Evolutionary conservation across 1,284 basidiomycete species (phyloP), one percentile per base, ranked within the genome.

Genomic region (Paramarasmius palmivorus): DNA sequence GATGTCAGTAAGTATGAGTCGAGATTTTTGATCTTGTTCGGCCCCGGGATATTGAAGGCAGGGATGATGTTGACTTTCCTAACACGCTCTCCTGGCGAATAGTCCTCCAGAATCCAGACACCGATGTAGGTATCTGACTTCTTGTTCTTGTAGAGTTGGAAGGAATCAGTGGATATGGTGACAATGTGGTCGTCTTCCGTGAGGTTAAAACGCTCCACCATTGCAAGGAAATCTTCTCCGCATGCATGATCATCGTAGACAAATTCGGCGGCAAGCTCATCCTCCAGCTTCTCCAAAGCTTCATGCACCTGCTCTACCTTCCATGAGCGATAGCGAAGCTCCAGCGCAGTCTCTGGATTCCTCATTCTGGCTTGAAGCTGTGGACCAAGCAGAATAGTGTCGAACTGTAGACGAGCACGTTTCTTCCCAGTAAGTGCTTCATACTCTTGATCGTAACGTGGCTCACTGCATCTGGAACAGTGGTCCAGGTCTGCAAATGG

Each of bases 1-100:
- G 66, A 64, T 23, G 63, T 63, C 46, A 69, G 73, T 0, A 73
- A 46, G 57, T 72, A 76, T 1, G 70, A 73, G 20, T 76, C 69
- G 6, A 69, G 38, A 45, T 70, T 63, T 45, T 68, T 67, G 0
- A 69, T 72, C 29, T 67, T 65, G 9, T 70, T 62, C 0, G 70
- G 71, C n/a, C 68, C 68, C 12, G 65, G 67, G 35, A 72, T 65
- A 42, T 69, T 46, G 9, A 61, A 52, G 14, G 60, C 68, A 32
- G 63, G 63, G 19, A 69, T 52, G n/a, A 70, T 54, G 38, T 61
- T 58, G 14, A 52, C 46, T 25, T 65, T 65, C 42, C 60, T 63
- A 53, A 63, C 66, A 0, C 59, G 49, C 2, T 54, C 4, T 6
- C 55, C 23, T 0, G 63, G 63, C 4, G 54, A 29, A 17, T 61